These are phyloP conservation scores for Penicillium samsonianum DNA, from an alignment of 495 filamentous ascomycete species.

Conservation along the genomic window DNA sequence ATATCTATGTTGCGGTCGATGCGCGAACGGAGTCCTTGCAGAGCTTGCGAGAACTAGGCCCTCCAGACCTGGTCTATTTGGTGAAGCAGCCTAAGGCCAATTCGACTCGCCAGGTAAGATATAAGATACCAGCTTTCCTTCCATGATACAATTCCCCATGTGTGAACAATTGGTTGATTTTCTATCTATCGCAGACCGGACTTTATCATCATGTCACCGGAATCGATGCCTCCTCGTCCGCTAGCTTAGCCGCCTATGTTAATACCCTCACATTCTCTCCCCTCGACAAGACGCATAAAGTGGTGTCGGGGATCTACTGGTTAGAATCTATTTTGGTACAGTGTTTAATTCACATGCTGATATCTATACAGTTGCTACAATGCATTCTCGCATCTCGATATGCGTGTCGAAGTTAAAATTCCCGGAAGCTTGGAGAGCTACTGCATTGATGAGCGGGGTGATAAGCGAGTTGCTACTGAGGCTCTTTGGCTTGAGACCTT, in stretches of 20 bases:
- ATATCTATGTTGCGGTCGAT: slow-evolving; percentile 83
- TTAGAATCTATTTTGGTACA: slow-evolving; percentile 36
- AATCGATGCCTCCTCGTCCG: slow-evolving; percentile 95
- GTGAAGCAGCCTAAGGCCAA: slow-evolving; percentile 76
- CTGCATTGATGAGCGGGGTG: slow-evolving; percentile 93
- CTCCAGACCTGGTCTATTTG: slow-evolving; percentile 92
- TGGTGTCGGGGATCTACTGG: slow-evolving; percentile 93
- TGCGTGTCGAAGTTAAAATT: slow-evolving; percentile 97
- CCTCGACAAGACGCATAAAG: slow-evolving; percentile 83
- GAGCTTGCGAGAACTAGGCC: slow-evolving; percentile 85
- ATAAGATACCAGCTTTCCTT: neutral
- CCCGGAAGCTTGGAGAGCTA: slow-evolving; percentile 94
- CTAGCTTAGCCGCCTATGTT: slow-evolving; percentile 94
- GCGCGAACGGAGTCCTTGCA: slow-evolving; percentile 84
- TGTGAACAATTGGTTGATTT: slow-evolving; percentile 14
- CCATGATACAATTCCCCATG: neutral
- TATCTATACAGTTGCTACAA: slow-evolving; percentile 80
- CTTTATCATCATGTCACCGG: slow-evolving; percentile 99
- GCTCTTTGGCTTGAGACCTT: slow-evolving; percentile 97
- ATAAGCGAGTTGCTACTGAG: slow-evolving; percentile 88
- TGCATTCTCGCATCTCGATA: slow-evolving; percentile 96
- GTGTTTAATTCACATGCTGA: slow-evolving; percentile 26
- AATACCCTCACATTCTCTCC: slow-evolving; percentile 93
- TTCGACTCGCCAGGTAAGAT: slow-evolving; percentile 49
- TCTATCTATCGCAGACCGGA: slow-evolving; percentile 59